phyloP scores from a whole-genome alignment of 2,329 filamentous ascomycete species.

The Pseudogymnoascus pannorum region DNA sequence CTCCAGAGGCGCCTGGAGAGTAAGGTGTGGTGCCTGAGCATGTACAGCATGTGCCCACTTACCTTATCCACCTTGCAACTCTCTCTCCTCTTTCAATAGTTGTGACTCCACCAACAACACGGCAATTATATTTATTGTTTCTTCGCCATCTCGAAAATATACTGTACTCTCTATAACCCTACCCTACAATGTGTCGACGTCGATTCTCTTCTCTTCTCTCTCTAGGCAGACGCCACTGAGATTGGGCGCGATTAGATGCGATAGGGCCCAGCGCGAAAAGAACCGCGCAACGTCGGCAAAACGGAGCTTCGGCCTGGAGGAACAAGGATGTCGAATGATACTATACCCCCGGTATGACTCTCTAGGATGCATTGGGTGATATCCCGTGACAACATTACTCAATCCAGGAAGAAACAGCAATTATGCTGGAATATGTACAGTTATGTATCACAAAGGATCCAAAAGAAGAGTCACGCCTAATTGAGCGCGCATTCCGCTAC shows the following conservation, averaged over 20 bases:
- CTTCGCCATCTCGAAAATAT: neutral
- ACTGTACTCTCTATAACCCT: neutral
- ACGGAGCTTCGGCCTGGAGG: slow-evolving; percentile 2
- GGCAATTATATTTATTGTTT: neutral
- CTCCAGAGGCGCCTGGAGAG: neutral
- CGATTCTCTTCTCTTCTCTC: neutral
- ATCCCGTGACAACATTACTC: slow-evolving; percentile 1
- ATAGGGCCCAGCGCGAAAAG: neutral
- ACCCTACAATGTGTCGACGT: neutral
- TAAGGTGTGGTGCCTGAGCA: slow-evolving; percentile 5
- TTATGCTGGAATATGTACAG: slow-evolving; percentile 1
- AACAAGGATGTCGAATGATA: neutral
- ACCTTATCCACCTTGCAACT: neutral
- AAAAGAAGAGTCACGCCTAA: neutral
- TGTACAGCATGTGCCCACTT: neutral
- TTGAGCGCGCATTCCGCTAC: neutral
- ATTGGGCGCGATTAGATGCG: slow-evolving; percentile 6
- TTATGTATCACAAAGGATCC: neutral
- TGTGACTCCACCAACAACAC: neutral
- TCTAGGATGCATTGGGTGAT: neutral
- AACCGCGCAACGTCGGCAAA: slow-evolving; percentile 8
- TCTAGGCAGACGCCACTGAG: neutral
- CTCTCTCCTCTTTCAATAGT: neutral
- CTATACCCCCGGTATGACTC: neutral
- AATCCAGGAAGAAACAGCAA: neutral